Percentiles rank a stretch among this genome's conserved stretches.
phyloP scores from a whole-genome alignment of 2,329 filamentous ascomycete genomes.

The Zymoseptoria brevis region DNA sequence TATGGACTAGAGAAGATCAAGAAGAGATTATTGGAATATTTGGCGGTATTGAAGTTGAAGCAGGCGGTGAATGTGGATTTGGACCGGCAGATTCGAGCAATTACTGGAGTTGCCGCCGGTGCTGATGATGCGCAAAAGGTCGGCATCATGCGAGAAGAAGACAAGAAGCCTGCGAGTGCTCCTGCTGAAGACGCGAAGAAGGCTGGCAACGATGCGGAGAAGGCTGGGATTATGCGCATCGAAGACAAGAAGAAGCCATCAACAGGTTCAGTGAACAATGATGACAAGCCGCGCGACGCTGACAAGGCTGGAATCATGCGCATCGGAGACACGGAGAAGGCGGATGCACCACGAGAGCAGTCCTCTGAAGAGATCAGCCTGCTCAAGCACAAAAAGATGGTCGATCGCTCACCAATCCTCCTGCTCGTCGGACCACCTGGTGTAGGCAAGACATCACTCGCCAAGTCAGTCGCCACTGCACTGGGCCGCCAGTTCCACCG shows the following conservation, averaged over 20 bases:
- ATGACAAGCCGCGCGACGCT: constrained; percentile 23
- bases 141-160: constrained; percentile 49
- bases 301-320: constrained; percentile 39
- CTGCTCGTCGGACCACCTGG: constrained; percentile 89
- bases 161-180: constrained; percentile 38
- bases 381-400: constrained; percentile 72
- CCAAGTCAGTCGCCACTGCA: constrained; percentile 84
- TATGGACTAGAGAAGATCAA: constrained; percentile 96
- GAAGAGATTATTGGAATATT: constrained; percentile 88
- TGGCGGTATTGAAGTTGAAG: constrained; percentile 93
- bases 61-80: constrained; percentile 80
- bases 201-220: constrained; percentile 27
- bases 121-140: constrained; percentile 18
- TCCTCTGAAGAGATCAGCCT: constrained; percentile 58
- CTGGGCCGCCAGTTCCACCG: constrained; percentile 93
- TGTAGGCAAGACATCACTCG: constrained; percentile 91
- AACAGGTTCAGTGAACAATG: constrained; percentile 33
- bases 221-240: constrained; percentile 43
- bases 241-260: constrained; percentile 48
- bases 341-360: constrained; percentile 35
- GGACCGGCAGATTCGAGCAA: constrained; percentile 62
- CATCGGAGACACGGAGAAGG: constrained; percentile 45
- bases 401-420: constrained; percentile 93
- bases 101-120: constrained; percentile 28
- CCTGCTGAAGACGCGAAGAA: constrained; percentile 28